A percentile compares a stretch with the other conserved stretches of the same genome.
These are phyloP conservation scores for Kodamaea kakaduensis DNA, from an alignment of 805 yeast genomes.

Conservation along the genomic window DNA sequence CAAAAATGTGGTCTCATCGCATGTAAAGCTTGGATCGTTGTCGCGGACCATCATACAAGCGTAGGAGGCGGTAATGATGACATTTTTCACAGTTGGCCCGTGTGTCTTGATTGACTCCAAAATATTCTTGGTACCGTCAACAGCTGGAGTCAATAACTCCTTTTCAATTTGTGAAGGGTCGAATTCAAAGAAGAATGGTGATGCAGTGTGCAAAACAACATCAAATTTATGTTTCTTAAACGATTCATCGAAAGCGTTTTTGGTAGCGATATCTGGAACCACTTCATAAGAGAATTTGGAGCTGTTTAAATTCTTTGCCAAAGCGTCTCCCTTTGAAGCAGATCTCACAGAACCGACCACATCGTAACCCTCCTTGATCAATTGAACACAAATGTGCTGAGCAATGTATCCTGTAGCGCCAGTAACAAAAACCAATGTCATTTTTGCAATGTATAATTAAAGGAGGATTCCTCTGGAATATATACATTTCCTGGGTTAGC, in stretches of 20 bases:
- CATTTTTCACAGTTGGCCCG: conserved; percentile 39
- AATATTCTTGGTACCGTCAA: conserved; percentile 52
- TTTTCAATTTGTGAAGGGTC: conserved; percentile 38
- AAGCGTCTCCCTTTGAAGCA: conserved; percentile 18
- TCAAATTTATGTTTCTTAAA: conserved; percentile 48
- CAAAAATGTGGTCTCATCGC: conserved; percentile 16
- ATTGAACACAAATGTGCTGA: conserved; percentile 35
- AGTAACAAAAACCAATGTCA: conserved; percentile 34
- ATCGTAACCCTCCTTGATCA: conserved; percentile 36
- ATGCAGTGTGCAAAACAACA: conserved; percentile 57
- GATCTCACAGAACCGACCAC: conserved; percentile 55
- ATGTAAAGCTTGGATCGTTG: conserved; percentile 6
- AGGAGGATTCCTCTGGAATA: too few relatives aligned
- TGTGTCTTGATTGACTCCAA: conserved; percentile 43
- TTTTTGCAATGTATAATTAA: background rate
- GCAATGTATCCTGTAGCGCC: conserved; percentile 56
- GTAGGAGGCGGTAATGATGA: conserved; percentile 49
- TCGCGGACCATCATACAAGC: conserved; percentile 41
- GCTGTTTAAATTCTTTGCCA: conserved; percentile 10
- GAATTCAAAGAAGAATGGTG: conserved; percentile 49
- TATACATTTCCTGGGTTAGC: too few relatives aligned
- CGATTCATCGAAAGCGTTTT: conserved; percentile 44
- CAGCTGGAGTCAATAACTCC: conserved; percentile 54
- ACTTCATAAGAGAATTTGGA: conserved; percentile 36
- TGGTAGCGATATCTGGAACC: conserved; percentile 44